Percentiles rank a stretch among this genome's conserved stretches.
phyloP scores from a whole-genome alignment of 768 basidiomycete genomes.

The Amanita inopinata region DNA sequence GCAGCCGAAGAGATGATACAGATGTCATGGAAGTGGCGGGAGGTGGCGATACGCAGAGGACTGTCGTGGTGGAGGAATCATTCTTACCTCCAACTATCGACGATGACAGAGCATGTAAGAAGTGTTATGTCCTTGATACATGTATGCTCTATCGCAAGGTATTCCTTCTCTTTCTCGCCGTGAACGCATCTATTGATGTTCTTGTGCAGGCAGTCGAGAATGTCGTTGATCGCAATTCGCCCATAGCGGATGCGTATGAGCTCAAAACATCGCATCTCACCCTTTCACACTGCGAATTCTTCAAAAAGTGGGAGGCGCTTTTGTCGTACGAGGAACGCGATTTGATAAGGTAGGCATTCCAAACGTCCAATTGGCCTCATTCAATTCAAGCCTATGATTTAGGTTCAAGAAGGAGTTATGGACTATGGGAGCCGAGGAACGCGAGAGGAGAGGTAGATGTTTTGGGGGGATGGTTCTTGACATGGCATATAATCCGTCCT shows the following conservation, averaged over 20 bases:
- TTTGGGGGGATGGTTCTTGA: conserved; percentile 74
- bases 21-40: conserved; percentile 12
- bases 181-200: not conserved
- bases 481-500: conserved; percentile 22
- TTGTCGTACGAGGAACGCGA: conserved; percentile 84
- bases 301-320: conserved; percentile 84
- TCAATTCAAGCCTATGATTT: not conserved
- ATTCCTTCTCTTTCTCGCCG: conserved; percentile 5
- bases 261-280: conserved; percentile 79
- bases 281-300: conserved; percentile 58
- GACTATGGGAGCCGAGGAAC: conserved; percentile 76
- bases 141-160: conserved; percentile 95
- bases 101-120: conserved; percentile 65
- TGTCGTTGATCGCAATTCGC: conserved; percentile 40
- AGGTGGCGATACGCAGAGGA: conserved; percentile 9
- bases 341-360: conserved; percentile 34
- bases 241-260: conserved; percentile 59
- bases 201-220: conserved; percentile 57
- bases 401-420: conserved; percentile 88
- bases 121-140: conserved; percentile 73
- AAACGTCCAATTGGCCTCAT: too few relatives aligned
- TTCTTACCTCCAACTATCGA: conserved; percentile 88
- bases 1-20: conserved; percentile 11
- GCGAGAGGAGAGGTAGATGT: conserved; percentile 78
- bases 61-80: conserved; percentile 24